phyloP scores from a whole-genome alignment of 192 early-diverging fungal genomes.

The Gorgonomyces haynaldii region DNA sequence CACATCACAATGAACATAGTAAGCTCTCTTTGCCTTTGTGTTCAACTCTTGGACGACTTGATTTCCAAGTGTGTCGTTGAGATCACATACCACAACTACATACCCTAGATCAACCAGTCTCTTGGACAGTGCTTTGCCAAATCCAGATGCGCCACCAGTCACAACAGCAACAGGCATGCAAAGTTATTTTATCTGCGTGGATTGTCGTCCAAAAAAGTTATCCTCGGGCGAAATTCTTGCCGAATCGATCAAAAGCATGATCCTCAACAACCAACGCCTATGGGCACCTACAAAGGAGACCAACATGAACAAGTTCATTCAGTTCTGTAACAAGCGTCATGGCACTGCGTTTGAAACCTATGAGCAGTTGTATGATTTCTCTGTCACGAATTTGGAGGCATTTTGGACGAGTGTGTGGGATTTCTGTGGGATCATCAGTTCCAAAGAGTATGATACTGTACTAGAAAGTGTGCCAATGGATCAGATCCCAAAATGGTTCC shows the following conservation, averaged over 20 bases:
- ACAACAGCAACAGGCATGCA: slow-evolving; percentile 23
- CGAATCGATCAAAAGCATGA: too few relatives aligned
- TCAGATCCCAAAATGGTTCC: slow-evolving; percentile 83
- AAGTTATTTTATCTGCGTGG: background rate
- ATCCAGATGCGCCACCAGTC: slow-evolving; percentile 48
- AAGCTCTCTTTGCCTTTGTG: background rate
- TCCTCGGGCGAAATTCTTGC: too few relatives aligned
- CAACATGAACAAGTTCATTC: too few relatives aligned
- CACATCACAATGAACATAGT: background rate
- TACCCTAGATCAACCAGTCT: slow-evolving; percentile 15
- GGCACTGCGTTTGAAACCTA: slow-evolving; percentile 43
- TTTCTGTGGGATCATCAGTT: slow-evolving; percentile 48
- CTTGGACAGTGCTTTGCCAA: slow-evolving; percentile 46
- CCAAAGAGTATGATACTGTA: slow-evolving; percentile 33
- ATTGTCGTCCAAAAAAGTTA: too few relatives aligned
- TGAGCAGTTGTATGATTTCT: slow-evolving; percentile 74
- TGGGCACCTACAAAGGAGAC: too few relatives aligned
- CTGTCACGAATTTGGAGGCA: slow-evolving; percentile 52
- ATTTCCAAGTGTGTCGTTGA: background rate
- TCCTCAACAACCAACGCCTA: background rate
- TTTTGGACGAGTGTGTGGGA: slow-evolving; percentile 90
- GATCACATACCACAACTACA: slow-evolving; percentile 1
- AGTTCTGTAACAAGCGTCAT: too few relatives aligned
- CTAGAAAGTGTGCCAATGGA: slow-evolving; percentile 68
- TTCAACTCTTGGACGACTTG: background rate